Evolutionary conservation across 129 eudicot species (phyloP).

Genomic region (Saposhnikovia divaricata): DNA sequence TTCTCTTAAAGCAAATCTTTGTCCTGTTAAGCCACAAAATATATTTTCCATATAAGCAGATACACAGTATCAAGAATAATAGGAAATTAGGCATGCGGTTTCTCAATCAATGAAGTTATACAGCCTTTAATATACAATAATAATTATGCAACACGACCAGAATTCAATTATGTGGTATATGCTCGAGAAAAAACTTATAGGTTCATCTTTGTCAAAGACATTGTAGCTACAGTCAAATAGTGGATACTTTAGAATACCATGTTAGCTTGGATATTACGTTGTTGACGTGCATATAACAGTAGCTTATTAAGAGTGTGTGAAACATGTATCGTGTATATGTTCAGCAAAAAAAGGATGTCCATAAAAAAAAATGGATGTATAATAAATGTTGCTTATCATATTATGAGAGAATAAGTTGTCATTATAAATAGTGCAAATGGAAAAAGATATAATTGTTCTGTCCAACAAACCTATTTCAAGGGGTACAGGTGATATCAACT

Average conservation of each 20-base stretch:
- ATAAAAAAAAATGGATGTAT: background rate
- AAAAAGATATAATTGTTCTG: background rate
- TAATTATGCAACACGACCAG: background rate
- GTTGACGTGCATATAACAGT: background rate
- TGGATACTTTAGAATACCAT: background rate
- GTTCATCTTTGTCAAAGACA: background rate
- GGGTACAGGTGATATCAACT: slow-evolving; percentile 16
- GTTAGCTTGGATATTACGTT: background rate
- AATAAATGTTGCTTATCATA: background rate
- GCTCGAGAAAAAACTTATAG: background rate
- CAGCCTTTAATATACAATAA: background rate
- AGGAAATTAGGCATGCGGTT: background rate
- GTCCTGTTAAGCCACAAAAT: slow-evolving; percentile 5
- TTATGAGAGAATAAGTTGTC: background rate
- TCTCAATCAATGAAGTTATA: background rate
- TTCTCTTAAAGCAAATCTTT: slow-evolving; percentile 23
- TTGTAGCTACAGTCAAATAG: background rate
- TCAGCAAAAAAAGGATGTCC: background rate
- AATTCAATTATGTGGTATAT: background rate
- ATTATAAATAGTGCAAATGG: background rate
- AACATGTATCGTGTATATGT: background rate
- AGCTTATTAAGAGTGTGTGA: background rate
- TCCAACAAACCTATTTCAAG: slow-evolving; percentile 18
- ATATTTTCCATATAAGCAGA: background rate
- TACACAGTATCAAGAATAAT: background rate